Conservation (phyloP, 208 protist genomes). For the Crithidia brevicula region DNA sequence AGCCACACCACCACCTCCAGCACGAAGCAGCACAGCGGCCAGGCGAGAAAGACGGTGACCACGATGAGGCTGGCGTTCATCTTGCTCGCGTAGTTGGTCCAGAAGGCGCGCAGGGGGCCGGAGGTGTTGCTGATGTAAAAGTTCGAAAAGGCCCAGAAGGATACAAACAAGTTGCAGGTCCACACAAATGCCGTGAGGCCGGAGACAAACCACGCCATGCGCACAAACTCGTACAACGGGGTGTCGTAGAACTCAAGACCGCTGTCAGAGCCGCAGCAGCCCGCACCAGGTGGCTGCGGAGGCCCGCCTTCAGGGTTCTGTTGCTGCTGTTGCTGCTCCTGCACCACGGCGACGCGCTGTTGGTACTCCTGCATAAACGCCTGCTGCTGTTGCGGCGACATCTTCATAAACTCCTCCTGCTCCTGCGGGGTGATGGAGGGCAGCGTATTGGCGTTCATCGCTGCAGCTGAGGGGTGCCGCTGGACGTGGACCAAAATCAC, state of each 20-base stretch:
- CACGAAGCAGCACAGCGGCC: conserved; percentile 71
- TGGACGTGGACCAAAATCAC: conserved; percentile 57
- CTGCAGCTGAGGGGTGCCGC: conserved; percentile 21
- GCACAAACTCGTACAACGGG: conserved; percentile 84
- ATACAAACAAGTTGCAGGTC: conserved; percentile 57
- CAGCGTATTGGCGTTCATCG: background rate
- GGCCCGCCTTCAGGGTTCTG: conserved; percentile 23
- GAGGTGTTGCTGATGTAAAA: conserved; percentile 58
- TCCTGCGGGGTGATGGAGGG: conserved; percentile 43
- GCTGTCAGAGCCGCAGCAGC: conserved; percentile 36
- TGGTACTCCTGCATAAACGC: conserved; percentile 47
- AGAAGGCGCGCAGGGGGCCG: conserved; percentile 67
- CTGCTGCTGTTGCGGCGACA: conserved; percentile 58
- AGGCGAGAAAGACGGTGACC: conserved; percentile 78
- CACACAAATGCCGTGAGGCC: conserved; percentile 70
- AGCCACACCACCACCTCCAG: conserved; percentile 69
- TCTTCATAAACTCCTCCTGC: conserved; percentile 44
- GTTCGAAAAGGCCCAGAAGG: conserved; percentile 59
- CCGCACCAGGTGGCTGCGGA: conserved; percentile 6
- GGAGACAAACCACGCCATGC: conserved; percentile 79
- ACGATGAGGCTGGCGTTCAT: conserved; percentile 57
- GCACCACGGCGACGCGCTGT: conserved; percentile 31
- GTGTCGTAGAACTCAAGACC: conserved; percentile 82
- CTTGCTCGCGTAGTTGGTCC: conserved; percentile 45
- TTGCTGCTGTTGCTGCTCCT: too few relatives aligned